Evolutionary conservation across 2,329 filamentous ascomycete species (phyloP), one percentile per base, ranked within the genome.

Genomic region (Penicillium sp.): DNA sequence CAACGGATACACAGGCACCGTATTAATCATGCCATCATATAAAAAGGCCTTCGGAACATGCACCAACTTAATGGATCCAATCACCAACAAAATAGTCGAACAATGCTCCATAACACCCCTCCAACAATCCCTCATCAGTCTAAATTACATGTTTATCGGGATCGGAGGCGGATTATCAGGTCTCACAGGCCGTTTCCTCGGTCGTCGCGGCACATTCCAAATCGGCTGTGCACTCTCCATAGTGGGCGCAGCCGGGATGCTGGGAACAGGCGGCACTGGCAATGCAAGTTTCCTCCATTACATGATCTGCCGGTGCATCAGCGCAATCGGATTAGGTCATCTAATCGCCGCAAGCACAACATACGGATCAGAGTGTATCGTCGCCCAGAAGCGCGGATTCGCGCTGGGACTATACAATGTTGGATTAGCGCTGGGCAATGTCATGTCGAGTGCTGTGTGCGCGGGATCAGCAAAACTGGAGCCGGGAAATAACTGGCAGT

Each of bases 51-150:
- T 68, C 27, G 66, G 66, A 14, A 63, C 51, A 10, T 68, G 66
- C 54, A 57, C 46, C 11, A 45, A 62, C 39, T 31, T 64, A 5
- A 35, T 61, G 10, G 51, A 66, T 13, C 55, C 59, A 5, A 56
- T 27, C 2, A 63, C 57, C 0, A 58, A 57, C 37, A 26, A 39
- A 5, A 37, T 53, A 0, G 48, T 57, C 9, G 53, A 66, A 11
- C 50, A 59, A 6, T 69, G 66, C 48, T 61, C 57, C 4, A 46
- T 69, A 4, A 65, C 66, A 0, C 59, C 69, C 9, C 52, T 68
- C 3, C 66, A 71, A 51, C 65, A 71, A 45, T 70, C 67, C 0
- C 53, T 71, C 13, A 68, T 70, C 21, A 66, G 64, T 14, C 37
- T 70, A 35, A 66, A 62, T 26, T 65, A 63, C 33, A 54, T 71